Percentiles rank a stretch among this genome's conserved stretches.
These are phyloP conservation scores for Penicillium nucicola DNA, from an alignment of 495 filamentous ascomycete species.

Conservation along the genomic window DNA sequence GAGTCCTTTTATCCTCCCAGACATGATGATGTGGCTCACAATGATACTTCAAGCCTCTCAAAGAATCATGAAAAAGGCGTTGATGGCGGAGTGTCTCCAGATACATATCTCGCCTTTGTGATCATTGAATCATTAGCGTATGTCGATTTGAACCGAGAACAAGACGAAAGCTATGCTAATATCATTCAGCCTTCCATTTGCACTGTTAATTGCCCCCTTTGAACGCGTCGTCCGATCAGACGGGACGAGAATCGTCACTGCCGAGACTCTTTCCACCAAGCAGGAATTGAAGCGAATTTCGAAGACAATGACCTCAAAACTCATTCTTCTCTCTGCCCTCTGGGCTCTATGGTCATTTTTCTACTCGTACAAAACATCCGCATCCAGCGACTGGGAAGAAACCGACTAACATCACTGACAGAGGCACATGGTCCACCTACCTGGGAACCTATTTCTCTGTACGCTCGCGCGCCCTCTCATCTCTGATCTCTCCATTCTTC, in stretches of 20 bases:
- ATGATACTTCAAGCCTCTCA: conserved; percentile 12
- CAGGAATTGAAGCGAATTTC: conserved; percentile 23
- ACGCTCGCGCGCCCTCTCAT: conserved; percentile 27
- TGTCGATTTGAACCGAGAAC: conserved; percentile 1
- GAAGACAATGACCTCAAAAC: conserved; percentile 27
- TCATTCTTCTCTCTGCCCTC: conserved; percentile 22
- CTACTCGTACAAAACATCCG: conserved; percentile 23
- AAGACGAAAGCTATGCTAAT: neutral
- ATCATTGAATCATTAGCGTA: conserved; percentile 32
- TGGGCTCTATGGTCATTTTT: conserved; percentile 35
- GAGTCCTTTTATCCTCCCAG: neutral
- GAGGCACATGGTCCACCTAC: conserved; percentile 28
- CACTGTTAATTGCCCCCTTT: conserved; percentile 24
- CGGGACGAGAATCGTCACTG: conserved; percentile 23
- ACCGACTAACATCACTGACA: conserved; percentile 10
- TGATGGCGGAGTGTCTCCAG: conserved; percentile 21
- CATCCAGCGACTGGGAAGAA: no score
- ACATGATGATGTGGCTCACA: neutral
- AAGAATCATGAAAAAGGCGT: conserved; percentile 24
- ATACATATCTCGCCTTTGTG: conserved; percentile 29
- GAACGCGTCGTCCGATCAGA: conserved; percentile 28
- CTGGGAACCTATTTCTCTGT: conserved; percentile 29
- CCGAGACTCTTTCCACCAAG: conserved; percentile 26
- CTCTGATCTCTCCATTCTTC: conserved; percentile 30
- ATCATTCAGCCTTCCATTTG: conserved; percentile 19